Conservation (phyloP, 805 yeast species). For the Wickerhamiella azymoides region DNA sequence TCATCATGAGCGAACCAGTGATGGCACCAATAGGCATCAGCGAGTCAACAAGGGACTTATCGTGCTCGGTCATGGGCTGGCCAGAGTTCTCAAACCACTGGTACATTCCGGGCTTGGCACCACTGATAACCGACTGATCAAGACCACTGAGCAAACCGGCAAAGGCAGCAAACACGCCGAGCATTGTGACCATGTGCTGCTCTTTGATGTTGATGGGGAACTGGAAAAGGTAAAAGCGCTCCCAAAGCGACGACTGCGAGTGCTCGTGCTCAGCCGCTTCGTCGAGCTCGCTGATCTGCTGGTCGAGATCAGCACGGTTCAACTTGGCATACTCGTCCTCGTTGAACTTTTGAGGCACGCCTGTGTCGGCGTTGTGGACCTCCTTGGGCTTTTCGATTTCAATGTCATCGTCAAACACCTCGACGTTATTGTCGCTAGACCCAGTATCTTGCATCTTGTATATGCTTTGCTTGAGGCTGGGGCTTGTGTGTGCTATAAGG, state of each 20-base stretch:
- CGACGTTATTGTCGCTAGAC: conserved; percentile 1
- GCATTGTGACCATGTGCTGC: conserved; percentile 32
- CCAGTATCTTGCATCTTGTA: background rate
- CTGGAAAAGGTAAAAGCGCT: conserved; percentile 5
- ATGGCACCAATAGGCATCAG: conserved; percentile 61
- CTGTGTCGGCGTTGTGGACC: background rate
- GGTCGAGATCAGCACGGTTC: conserved; percentile 7
- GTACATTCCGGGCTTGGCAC: conserved; percentile 43
- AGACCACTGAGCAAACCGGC: conserved; percentile 55
- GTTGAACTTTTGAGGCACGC: background rate
- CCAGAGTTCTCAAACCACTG: conserved; percentile 23
- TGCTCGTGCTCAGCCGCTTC: conserved; percentile 3
- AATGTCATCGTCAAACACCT: conserved; percentile 4
- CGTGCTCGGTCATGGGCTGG: conserved; percentile 25
- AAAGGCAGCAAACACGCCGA: conserved; percentile 45
- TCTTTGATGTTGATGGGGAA: conserved; percentile 18
- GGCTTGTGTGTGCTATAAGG: too few relatives aligned
- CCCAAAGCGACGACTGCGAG: background rate
- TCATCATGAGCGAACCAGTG: conserved; percentile 45
- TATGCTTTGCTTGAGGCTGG: too few relatives aligned
- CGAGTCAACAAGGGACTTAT: conserved; percentile 41
- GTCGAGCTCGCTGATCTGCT: conserved; percentile 4
- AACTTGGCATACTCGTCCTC: conserved; percentile 7
- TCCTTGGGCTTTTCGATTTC: background rate
- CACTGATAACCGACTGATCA: conserved; percentile 54